Evolutionary conservation across 352 stramenopile genomes (phyloP).

Genomic region (Globisporangium solare): DNA sequence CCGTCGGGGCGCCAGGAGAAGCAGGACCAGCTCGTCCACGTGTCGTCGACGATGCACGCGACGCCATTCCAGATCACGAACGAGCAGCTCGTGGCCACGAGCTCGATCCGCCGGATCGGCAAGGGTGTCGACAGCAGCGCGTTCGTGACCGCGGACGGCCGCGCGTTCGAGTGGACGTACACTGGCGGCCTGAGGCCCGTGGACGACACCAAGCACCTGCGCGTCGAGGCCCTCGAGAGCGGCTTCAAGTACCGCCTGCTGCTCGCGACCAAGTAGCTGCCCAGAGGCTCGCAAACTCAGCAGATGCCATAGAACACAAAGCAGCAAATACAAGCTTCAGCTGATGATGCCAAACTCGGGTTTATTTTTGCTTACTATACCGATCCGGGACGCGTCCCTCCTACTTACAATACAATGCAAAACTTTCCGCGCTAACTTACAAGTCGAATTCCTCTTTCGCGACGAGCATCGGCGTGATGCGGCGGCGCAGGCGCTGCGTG

Average conservation of each 20-base stretch:
- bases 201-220: constrained; percentile 28
- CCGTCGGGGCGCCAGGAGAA: constrained; percentile 59
- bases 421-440: constrained; percentile 14
- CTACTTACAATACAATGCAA: not conserved
- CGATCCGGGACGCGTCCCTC: not conserved
- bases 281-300: not conserved
- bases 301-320: constrained; percentile 6
- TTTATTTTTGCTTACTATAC: no score
- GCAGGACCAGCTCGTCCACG: constrained; percentile 43
- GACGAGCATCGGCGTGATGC: constrained; percentile 50
- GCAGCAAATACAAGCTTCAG: not conserved
- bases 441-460: constrained; percentile 55
- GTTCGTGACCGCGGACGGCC: constrained; percentile 66
- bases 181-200: constrained; percentile 46
- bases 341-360: no score
- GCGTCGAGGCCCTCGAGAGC: constrained; percentile 58
- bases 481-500: constrained; percentile 32
- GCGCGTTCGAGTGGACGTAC: constrained; percentile 74
- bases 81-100: constrained; percentile 33
- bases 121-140: constrained; percentile 74
- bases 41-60: constrained; percentile 68
- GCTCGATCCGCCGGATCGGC: constrained; percentile 55
- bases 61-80: constrained; percentile 65
- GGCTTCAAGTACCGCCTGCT: constrained; percentile 72
- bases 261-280: constrained; percentile 13